Conservation (phyloP, 345 rosid genomes). For the Excoecaria cochinchinensis region DNA sequence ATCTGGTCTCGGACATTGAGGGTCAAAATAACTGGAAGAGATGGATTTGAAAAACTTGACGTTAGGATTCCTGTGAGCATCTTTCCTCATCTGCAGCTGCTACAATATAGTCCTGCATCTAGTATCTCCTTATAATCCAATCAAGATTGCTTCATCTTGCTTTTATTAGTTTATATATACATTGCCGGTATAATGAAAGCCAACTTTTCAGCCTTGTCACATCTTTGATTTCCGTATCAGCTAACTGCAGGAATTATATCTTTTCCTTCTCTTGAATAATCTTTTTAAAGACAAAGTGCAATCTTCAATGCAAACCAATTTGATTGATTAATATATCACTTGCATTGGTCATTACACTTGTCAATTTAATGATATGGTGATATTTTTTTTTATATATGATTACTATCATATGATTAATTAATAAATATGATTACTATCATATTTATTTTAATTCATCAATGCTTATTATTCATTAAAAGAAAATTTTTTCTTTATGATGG, state of each 20-base stretch:
- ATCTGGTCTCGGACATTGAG: constrained; percentile 86
- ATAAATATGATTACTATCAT: too few species aligned
- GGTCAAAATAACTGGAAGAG: constrained; percentile 76
- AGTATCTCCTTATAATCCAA: background rate
- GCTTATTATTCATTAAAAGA: too few species aligned
- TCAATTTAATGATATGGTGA: too few species aligned
- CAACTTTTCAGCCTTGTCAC: constrained; percentile 1
- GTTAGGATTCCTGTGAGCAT: constrained; percentile 81
- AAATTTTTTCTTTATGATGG: too few species aligned
- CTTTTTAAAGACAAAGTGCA: too few species aligned
- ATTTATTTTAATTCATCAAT: too few species aligned
- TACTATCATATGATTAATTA: too few species aligned
- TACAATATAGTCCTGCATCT: background rate
- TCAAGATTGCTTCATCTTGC: background rate
- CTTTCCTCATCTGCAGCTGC: constrained; percentile 4
- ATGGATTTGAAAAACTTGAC: constrained; percentile 83
- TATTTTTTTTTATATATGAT: background rate
- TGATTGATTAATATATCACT: background rate
- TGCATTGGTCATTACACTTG: background rate
- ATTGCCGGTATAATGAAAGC: background rate
- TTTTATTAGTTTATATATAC: background rate
- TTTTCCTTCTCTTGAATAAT: background rate
- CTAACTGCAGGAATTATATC: background rate
- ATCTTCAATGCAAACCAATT: background rate
- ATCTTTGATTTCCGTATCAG: background rate